A percentile compares a stretch with the other conserved stretches of the same genome.
These are phyloP conservation scores for Durusdinium trenchii DNA, from an alignment of 73 alveolate genomes.

Conservation along the genomic window DNA sequence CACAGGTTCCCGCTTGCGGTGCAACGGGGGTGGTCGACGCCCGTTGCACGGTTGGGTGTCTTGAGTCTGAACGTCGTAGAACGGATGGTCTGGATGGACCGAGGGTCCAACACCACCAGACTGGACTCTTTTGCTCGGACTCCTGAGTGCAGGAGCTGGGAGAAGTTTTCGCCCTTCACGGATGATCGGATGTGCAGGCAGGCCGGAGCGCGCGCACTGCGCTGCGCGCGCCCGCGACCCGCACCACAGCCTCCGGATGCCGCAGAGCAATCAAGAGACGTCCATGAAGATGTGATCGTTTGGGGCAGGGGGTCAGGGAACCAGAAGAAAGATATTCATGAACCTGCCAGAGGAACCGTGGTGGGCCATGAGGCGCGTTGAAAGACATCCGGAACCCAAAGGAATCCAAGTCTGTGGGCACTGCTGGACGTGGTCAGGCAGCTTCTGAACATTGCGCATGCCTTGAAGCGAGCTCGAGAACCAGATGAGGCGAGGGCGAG, in stretches of 20 bases:
- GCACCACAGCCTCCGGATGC: neutral
- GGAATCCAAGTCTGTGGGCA: neutral
- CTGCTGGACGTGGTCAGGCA: neutral
- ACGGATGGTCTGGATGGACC: too few species aligned
- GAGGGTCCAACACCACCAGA: too few species aligned
- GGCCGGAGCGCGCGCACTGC: too few species aligned
- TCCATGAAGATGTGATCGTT: neutral
- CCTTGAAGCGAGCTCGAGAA: conserved; percentile 27
- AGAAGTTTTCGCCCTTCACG: conserved; percentile 57
- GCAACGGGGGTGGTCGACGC: too few species aligned
- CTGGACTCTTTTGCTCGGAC: too few species aligned
- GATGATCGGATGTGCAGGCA: conserved; percentile 85
- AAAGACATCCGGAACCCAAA: neutral
- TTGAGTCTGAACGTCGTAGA: too few species aligned
- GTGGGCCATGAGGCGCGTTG: neutral
- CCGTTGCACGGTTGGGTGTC: too few species aligned
- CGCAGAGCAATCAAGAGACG: neutral
- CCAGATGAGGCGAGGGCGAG: neutral
- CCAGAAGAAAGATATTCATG: neutral
- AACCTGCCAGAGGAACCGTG: too few species aligned
- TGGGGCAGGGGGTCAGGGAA: neutral
- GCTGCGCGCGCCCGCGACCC: too few species aligned
- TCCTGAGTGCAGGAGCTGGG: too few species aligned
- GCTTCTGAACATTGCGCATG: conserved; percentile 95
- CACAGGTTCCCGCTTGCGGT: too few species aligned